These are phyloP conservation scores for Tuber magnatum DNA, from an alignment of 495 filamentous ascomycete species.

Conservation along the genomic window DNA sequence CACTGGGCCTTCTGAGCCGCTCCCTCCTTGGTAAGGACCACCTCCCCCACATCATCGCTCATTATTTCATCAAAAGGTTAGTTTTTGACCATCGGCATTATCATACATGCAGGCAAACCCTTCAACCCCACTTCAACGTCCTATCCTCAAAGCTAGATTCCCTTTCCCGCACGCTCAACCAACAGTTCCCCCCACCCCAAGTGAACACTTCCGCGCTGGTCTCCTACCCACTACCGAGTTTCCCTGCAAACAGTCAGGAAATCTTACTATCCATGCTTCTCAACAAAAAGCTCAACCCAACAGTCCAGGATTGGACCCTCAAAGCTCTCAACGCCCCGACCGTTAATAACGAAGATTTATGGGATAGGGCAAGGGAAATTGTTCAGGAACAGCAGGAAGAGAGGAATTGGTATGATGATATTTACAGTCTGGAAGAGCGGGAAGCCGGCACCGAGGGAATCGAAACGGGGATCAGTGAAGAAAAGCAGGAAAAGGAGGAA, in stretches of 20 bases:
- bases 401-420: constrained; percentile 43
- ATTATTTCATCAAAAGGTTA: constrained; percentile 3
- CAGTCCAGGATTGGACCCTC: constrained; percentile 56
- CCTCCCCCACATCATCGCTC: background rate
- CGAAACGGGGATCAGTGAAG: constrained; percentile 39
- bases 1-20: constrained; percentile 47
- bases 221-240: constrained; percentile 56
- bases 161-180: constrained; percentile 50
- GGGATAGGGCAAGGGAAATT: constrained; percentile 23
- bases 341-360: constrained; percentile 24
- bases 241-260: constrained; percentile 53
- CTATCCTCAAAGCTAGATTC: constrained; percentile 50
- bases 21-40: constrained; percentile 53
- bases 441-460: constrained; percentile 27
- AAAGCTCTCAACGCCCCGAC: constrained; percentile 41
- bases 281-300: constrained; percentile 58
- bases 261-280: constrained; percentile 51
- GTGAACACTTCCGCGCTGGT: constrained; percentile 45
- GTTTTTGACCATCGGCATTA: constrained; percentile 7
- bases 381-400: constrained; percentile 47
- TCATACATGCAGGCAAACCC: constrained; percentile 20
- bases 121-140: constrained; percentile 32
- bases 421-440: constrained; percentile 42
- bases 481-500: constrained; percentile 40
- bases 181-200: constrained; percentile 49